Conservation (phyloP, 2,329 filamentous ascomycete species). For the Ceratocystis destructans region DNA sequence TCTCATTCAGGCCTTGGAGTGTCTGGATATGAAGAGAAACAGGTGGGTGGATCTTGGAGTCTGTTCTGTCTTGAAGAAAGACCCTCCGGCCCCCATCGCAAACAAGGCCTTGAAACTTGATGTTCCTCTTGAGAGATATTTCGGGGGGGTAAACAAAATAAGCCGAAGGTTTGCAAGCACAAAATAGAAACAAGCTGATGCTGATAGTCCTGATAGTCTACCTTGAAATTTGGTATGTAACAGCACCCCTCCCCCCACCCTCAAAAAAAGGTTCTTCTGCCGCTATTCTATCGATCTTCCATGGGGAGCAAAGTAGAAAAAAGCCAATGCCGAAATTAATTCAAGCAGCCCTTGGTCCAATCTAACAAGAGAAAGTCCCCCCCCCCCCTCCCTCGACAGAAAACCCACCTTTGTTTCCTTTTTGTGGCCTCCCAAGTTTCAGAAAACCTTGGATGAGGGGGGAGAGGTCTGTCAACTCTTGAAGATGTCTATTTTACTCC, state of each 20-base stretch:
- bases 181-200: background rate
- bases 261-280: conserved; percentile 1
- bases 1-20: too few relatives aligned
- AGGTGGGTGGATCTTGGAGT: too few relatives aligned
- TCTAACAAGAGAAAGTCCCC: background rate
- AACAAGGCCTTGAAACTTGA: background rate
- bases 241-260: background rate
- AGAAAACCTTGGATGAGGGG: background rate
- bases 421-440: background rate
- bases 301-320: background rate
- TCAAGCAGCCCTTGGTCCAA: background rate
- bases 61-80: too few relatives aligned
- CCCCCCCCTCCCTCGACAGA: too few relatives aligned
- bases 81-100: background rate
- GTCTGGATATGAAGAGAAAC: too few relatives aligned
- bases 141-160: background rate
- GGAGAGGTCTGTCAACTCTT: background rate
- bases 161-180: background rate
- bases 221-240: background rate
- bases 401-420: background rate
- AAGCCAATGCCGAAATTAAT: background rate
- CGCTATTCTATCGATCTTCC: background rate
- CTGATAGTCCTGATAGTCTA: background rate
- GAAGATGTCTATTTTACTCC: background rate
- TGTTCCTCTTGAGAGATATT: background rate